Conservation (phyloP, 108 stramenopile genomes). For the Conticribra guillardii region DNA sequence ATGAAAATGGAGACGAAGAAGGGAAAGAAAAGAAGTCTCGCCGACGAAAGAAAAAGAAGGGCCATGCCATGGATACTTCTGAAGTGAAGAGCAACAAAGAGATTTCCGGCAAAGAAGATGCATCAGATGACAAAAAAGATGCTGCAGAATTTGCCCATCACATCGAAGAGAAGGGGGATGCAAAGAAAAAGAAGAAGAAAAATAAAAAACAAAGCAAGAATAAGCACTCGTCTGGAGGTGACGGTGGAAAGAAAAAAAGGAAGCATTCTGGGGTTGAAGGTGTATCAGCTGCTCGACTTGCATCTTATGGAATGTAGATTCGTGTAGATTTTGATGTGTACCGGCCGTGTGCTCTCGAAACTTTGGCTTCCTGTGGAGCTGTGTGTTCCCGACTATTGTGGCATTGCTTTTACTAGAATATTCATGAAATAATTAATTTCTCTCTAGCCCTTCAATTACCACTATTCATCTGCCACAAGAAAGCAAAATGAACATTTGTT, state of each 20-base stretch:
- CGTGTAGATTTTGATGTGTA: no score
- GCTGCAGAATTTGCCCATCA: neutral
- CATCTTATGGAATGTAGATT: slow-evolving; percentile 81
- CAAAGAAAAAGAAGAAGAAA: slow-evolving; percentile 30
- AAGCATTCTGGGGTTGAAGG: slow-evolving; percentile 59
- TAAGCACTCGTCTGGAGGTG: slow-evolving; percentile 15
- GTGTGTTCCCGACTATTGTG: no score
- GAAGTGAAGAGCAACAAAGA: neutral
- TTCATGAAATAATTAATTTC: no score
- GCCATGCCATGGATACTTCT: neutral
- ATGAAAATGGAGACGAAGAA: slow-evolving; percentile 6
- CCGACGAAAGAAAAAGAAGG: slow-evolving; percentile 18
- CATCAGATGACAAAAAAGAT: neutral
- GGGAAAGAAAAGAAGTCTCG: slow-evolving; percentile 24
- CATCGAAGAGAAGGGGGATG: slow-evolving; percentile 22
- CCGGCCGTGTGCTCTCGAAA: no score
- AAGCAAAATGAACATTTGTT: no score
- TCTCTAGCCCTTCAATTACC: no score
- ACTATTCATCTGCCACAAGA: no score
- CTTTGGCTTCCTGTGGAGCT: no score
- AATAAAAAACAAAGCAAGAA: slow-evolving; percentile 23
- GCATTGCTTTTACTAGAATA: no score
- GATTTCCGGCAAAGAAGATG: neutral
- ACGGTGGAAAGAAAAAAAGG: slow-evolving; percentile 38
- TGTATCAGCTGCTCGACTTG: slow-evolving; percentile 70